Conservation (phyloP, 306 rosid species). For the Malus sylvestris region DNA sequence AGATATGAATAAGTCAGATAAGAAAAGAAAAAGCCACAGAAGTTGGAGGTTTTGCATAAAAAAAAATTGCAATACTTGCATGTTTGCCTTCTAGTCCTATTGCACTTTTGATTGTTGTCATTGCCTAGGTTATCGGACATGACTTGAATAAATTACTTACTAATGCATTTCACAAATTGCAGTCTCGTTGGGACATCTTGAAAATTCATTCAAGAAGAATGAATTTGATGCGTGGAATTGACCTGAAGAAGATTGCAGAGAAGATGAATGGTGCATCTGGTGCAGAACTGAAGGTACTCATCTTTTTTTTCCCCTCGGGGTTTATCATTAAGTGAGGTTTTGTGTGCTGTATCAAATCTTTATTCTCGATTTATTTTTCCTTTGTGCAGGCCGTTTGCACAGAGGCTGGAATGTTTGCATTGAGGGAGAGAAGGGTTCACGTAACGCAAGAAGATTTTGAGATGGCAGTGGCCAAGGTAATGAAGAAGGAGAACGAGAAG, state of each 20-base stretch:
- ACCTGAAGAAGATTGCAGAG: slow-evolving; percentile 95
- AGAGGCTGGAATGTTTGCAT: slow-evolving; percentile 98
- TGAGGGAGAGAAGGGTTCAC: slow-evolving; percentile 94
- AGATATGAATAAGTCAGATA: background rate
- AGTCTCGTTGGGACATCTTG: slow-evolving; percentile 92
- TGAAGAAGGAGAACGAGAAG: slow-evolving; percentile 94
- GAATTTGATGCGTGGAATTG: slow-evolving; percentile 99
- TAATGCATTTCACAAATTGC: slow-evolving; percentile 19
- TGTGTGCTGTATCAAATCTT: background rate
- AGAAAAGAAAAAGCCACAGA: background rate
- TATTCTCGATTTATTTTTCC: background rate
- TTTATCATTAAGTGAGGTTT: background rate
- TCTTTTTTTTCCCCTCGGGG: background rate
- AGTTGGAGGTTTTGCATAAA: background rate
- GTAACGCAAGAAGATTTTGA: slow-evolving; percentile 97
- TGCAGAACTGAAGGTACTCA: slow-evolving; percentile 87
- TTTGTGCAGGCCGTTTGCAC: slow-evolving; percentile 90
- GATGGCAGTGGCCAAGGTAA: slow-evolving; percentile 99
- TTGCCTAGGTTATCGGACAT: background rate
- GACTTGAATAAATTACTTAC: background rate
- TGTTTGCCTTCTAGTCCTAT: background rate
- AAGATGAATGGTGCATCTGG: slow-evolving; percentile 99
- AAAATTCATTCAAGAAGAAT: slow-evolving; percentile 98
- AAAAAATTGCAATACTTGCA: background rate
- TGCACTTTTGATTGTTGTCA: background rate